A percentile compares a stretch with the other conserved stretches of the same genome.
These are phyloP conservation scores for Diaporthe humulicola DNA, from an alignment of 2,329 filamentous ascomycete genomes.

Conservation along the genomic window DNA sequence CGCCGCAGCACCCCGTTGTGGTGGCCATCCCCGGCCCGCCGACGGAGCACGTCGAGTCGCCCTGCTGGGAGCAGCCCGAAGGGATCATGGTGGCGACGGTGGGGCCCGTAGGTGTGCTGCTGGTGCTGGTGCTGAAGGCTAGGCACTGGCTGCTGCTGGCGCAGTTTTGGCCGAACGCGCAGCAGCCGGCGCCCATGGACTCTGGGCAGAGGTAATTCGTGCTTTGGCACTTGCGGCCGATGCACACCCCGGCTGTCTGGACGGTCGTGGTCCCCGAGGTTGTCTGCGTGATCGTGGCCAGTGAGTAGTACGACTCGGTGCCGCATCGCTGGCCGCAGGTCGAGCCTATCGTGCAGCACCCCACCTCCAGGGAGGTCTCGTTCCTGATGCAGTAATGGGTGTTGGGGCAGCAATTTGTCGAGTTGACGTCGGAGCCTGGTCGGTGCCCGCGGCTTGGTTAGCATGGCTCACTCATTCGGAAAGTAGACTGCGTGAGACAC, in stretches of 20 bases:
- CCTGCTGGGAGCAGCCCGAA: constrained; percentile 57
- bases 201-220: constrained; percentile 50
- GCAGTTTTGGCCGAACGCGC: constrained; percentile 58
- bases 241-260: constrained; percentile 45
- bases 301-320: constrained; percentile 47
- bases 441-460: neutral
- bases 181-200: constrained; percentile 48
- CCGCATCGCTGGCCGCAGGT: constrained; percentile 49
- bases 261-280: constrained; percentile 39
- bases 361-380: constrained; percentile 39
- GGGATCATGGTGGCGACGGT: constrained; percentile 52
- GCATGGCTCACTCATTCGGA: neutral
- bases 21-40: constrained; percentile 46
- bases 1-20: constrained; percentile 61
- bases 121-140: constrained; percentile 43
- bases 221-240: constrained; percentile 48
- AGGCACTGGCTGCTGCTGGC: constrained; percentile 52
- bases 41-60: constrained; percentile 58
- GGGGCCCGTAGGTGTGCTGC: constrained; percentile 41
- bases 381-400: constrained; percentile 50
- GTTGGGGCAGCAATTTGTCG: constrained; percentile 45
- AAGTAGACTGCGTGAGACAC: neutral
- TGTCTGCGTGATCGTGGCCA: constrained; percentile 46
- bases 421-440: constrained; percentile 47
- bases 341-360: constrained; percentile 51